Conservation (phyloP, 208 protist species). For the Acanthamoeba culbertsoni region DNA sequence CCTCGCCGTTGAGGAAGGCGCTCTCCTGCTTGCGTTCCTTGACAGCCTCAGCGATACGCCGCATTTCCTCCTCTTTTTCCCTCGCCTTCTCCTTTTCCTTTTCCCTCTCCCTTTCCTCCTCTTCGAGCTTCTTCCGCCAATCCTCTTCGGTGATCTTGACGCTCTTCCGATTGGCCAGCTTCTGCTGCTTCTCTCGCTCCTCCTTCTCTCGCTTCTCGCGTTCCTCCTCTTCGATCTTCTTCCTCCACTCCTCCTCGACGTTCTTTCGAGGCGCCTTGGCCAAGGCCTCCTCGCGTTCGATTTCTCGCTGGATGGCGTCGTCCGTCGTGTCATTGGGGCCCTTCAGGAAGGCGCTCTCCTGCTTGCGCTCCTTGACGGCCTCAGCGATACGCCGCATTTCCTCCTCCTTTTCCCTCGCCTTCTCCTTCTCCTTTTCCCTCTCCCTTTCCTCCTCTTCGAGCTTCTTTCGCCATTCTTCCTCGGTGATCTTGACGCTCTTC, state of each 20-base stretch:
- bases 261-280: not conserved
- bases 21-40: slow-evolving; percentile 44
- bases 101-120: not conserved
- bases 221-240: not conserved
- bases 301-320: not conserved
- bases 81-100: not conserved
- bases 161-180: not conserved
- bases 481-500: not conserved
- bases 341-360: not conserved
- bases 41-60: not conserved
- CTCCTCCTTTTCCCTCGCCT: not conserved
- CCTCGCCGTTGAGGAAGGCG: not conserved
- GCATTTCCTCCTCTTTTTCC: slow-evolving; percentile 18
- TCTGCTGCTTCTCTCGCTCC: slow-evolving; percentile 5
- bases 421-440: not conserved
- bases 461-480: not conserved
- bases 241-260: not conserved
- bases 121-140: slow-evolving; percentile 27
- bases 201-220: not conserved
- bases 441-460: not conserved
- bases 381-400: not conserved
- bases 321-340: not conserved
- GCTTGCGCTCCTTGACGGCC: not conserved
- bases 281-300: not conserved
- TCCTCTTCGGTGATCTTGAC: slow-evolving; percentile 19